Base-by-base conservation (phyloP, 192 early-diverging fungal genomes). In the Endogone sp. region DNA sequence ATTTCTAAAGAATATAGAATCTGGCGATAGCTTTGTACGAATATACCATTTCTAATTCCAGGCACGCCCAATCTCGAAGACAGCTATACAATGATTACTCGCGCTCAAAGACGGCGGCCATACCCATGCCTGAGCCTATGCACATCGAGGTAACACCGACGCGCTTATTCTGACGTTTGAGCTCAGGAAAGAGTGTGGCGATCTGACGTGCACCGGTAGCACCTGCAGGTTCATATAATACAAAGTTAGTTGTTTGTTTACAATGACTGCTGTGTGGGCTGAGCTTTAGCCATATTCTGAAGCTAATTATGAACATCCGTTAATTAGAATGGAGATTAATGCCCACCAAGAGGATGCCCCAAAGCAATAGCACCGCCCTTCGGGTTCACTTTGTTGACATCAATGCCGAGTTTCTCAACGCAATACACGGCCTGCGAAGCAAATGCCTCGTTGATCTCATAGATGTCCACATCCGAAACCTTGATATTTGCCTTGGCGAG, bases 351-450 rank as follows among this genome's bases (percentile, higher is more conserved):
- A 64, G 97, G 97, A 79, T 99, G 97, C 68, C 97, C 97, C 68
- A 98, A 88, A 27, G 97, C 94, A 67, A 99, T 99, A 32, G 97
- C 97, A 71, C 97, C 97, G 67, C 97, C 97, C 88, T 94, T 92
- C 58, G 94, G 94, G 85, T 99, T 99, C 75, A 98, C 94, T 88
- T 94, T 97, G 66, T 92, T 88, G 75, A 90, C 74, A 70, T 88
- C 85, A 63, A 99, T 90, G 26, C 88, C 89, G 49, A 95, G 89
- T 77, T 94, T 92, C 79, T 97, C 89, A 49, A 93, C 86, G 65
- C 86, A 93, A 87, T 94, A 96, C 44, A 96, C 89, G 16, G 95
- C 92, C 82, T 99, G 95, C 62, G 95, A 98, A 29, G 97, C 97
- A 81, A 99, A 98, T 25, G 97, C 97, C 83, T 98, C 97, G 83